phyloP scores from a whole-genome alignment of 169 alveolate species.

The Condylostoma magnum region DNA sequence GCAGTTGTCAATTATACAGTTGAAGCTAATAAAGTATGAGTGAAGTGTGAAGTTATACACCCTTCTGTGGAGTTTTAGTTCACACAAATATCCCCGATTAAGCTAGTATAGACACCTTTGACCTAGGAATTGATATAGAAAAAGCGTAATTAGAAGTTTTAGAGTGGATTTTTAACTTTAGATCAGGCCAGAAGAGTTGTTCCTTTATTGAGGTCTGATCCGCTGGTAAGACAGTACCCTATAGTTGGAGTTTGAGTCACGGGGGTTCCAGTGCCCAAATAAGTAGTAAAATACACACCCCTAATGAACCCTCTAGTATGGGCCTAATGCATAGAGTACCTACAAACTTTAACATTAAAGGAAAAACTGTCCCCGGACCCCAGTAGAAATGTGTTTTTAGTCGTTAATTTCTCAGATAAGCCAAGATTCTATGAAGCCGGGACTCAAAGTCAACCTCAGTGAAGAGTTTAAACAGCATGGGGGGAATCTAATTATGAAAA shows the following conservation, averaged over 20 bases:
- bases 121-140: not conserved
- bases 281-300: not conserved
- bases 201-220: slow-evolving; percentile 14
- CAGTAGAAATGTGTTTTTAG: slow-evolving; percentile 10
- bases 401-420: slow-evolving; percentile 2
- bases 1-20: not conserved
- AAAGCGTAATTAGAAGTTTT: slow-evolving; percentile 2
- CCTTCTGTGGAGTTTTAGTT: not conserved
- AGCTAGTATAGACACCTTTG: slow-evolving; percentile 21
- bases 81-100: slow-evolving; percentile 1
- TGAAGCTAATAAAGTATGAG: not conserved
- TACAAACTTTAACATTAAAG: not conserved
- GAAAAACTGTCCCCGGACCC: slow-evolving; percentile 34
- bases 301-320: slow-evolving; percentile 35
- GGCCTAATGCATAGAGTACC: slow-evolving; percentile 29
- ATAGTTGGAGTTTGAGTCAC: slow-evolving; percentile 35
- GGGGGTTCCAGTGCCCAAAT: slow-evolving; percentile 10
- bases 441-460: not conserved
- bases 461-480: too few species aligned
- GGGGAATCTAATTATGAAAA: too few species aligned
- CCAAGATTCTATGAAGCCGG: slow-evolving; percentile 26
- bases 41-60: not conserved
- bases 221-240: slow-evolving; percentile 5
- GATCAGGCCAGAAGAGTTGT: slow-evolving; percentile 23
- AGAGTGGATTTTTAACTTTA: slow-evolving; percentile 22